Evolutionary conservation across 2,329 filamentous ascomycete genomes (phyloP), one percentile per base, ranked within the genome.

Genomic region (Helotiales sp.): DNA sequence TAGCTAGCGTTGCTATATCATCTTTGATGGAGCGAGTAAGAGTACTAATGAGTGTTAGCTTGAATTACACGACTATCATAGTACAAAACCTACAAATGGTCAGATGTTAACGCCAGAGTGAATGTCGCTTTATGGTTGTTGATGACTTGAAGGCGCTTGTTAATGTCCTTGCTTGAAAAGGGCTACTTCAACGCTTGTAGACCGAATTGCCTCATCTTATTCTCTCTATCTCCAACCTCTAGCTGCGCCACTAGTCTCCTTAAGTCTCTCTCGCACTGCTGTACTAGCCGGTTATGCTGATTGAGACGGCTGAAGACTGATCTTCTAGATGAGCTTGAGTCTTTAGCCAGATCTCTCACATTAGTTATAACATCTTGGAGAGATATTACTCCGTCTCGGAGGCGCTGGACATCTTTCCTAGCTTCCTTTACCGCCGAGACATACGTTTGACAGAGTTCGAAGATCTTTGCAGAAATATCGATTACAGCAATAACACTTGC

Each of bases 401-500:
- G 55, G 15, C 55, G 55, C 44, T 44, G 27, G 12, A 58, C 54
- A 54, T 58, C 55, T 8, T 25, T 34, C 30, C 24, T 54, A 17
- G 55, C 55, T 34, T 58, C 30, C 27, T 58, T 58, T 15, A 58
- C 55, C 25, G 22, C 46, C 30, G 24, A 22, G 33, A 42, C 2
- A 50, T 58, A 58, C 27, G 10, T 40, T 17, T 29, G 30, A 25
- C 44, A 58, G 2, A 58, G 33, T 27, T 31, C 17, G 10, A 46
- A 31, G 13, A 58, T 46, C 27, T 50, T 40, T 50, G 24, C 51
- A 36, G 51, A 54, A 19, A 58, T 54, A 3, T 58, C 38, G 51
- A 58, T 54, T 3, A 58, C 55, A 17, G 51, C 55, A 50, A 58
- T 58, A n/a, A 58, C 19, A 36, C 44, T 58, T 29, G 55, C 50